phyloP scores from a whole-genome alignment of 1,284 basidiomycete species.

The Apiotrichum mycotoxinovorans region DNA sequence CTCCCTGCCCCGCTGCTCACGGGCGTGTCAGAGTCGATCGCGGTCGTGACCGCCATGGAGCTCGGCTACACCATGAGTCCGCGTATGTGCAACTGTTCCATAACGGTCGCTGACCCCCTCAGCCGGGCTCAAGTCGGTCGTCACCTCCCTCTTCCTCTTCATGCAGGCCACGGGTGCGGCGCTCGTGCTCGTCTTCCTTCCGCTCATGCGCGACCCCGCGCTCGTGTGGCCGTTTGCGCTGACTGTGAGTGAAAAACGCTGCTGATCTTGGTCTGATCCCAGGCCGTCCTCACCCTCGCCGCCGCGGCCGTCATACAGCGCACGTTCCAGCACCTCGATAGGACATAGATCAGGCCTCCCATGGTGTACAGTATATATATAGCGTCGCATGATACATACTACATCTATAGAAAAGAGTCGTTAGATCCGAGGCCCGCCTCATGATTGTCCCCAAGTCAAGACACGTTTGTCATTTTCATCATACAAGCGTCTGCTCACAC shows the following conservation, averaged over 20 bases:
- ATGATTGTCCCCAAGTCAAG: neutral
- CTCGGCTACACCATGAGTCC: constrained; percentile 32
- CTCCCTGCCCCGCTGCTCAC: constrained; percentile 26
- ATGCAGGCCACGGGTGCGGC: constrained; percentile 22
- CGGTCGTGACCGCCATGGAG: constrained; percentile 30
- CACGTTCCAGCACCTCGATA: constrained; percentile 24
- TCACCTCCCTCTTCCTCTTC: constrained; percentile 29
- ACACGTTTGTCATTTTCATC: neutral
- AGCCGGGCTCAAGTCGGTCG: constrained; percentile 29
- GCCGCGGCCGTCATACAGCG: constrained; percentile 21
- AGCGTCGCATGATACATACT: neutral
- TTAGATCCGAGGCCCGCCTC: neutral
- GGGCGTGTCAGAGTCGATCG: constrained; percentile 26
- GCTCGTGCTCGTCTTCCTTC: constrained; percentile 25
- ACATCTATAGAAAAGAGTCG: neutral
- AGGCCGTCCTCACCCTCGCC: constrained; percentile 20
- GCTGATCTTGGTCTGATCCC: neutral
- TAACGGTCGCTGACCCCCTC: neutral
- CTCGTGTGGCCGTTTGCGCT: constrained; percentile 30
- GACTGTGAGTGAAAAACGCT: constrained; percentile 16
- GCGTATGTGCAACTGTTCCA: constrained; percentile 16
- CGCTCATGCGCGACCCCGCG: constrained; percentile 29
- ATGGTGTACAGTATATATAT: no score
- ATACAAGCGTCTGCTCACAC: no score
- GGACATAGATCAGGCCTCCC: neutral